Evolutionary conservation across 768 basidiomycete genomes (phyloP).

Genomic region (Hydnomerulius pinastri): DNA sequence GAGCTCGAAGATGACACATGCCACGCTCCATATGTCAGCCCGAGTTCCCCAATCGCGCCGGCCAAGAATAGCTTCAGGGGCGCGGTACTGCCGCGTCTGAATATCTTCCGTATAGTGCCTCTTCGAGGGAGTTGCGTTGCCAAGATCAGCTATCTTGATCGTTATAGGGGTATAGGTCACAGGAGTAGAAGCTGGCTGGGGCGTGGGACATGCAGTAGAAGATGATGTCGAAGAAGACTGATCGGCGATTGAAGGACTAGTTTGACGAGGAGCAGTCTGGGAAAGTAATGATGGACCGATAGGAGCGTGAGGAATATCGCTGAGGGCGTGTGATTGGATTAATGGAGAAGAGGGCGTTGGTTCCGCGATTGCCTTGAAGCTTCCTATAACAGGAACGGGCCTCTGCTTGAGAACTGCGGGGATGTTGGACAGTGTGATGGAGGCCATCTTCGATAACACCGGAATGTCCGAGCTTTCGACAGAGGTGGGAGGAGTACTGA

Average conservation of each 20-base stretch:
- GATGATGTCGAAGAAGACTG: constrained; percentile 19
- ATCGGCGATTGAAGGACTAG: constrained; percentile 20
- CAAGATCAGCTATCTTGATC: constrained; percentile 93
- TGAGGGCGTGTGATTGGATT: constrained; percentile 22
- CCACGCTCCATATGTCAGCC: constrained; percentile 90
- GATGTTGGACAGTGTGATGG: constrained; percentile 20
- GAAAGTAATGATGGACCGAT: constrained; percentile 57
- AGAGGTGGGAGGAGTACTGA: constrained; percentile 62
- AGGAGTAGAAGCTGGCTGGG: constrained; percentile 25
- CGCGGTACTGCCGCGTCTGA: constrained; percentile 94
- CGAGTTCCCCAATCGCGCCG: constrained; percentile 83
- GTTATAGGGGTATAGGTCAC: constrained; percentile 51
- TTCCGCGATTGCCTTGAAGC: neutral
- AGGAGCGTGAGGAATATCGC: constrained; percentile 26
- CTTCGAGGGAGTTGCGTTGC: constrained; percentile 90
- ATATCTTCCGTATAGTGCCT: constrained; percentile 94
- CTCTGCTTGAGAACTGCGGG: constrained; percentile 1
- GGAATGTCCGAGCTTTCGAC: constrained; percentile 37
- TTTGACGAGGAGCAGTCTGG: constrained; percentile 55
- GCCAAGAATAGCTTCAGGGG: constrained; percentile 92
- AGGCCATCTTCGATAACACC: constrained; percentile 37
- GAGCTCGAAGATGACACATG: constrained; percentile 89
- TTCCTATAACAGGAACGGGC: neutral
- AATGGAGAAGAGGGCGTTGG: constrained; percentile 23
- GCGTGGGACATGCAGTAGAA: constrained; percentile 20